Base-by-base conservation (phyloP, 2,329 filamentous ascomycete genomes). In the Akanthomyces uredinophilus region DNA sequence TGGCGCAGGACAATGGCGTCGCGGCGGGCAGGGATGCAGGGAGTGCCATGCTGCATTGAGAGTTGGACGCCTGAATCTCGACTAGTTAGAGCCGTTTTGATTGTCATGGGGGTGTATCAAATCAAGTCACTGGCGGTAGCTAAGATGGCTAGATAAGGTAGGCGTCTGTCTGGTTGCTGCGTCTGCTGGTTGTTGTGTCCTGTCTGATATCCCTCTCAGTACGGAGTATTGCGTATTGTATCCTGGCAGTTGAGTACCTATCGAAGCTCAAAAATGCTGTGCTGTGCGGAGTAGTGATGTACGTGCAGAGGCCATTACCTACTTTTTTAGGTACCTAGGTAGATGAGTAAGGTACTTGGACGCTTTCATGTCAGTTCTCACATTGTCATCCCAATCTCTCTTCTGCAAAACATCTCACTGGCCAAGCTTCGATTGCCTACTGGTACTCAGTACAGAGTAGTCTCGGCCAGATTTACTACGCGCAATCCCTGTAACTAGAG, bases 381-480 rank as follows among this genome's bases (percentile, higher is more conserved):
- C 39, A 29, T 54, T 53, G 14, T 5, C 37, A n/a, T 43, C 13
- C 11, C 27, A 44, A 56, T 46, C 24, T 44, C 24, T 20, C 27
- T 44, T 46, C 41, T 56, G 41, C 53, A 56, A 56, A 46, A 46
- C 53, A 56, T 46, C n/a, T 46, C 24, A 39, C 39, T 55, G 46
- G 39, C 39, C 53, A 35, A 22, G 52, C 18, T 16, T 14, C 52
- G 22, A 54, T 41, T 54, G 20, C 51, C 32, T 13, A n/a, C n/a
- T n/a, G n/a, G n/a, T n/a, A n/a, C n/a, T n/a, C n/a, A n/a, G n/a
- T n/a, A n/a, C n/a, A n/a, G n/a, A n/a, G n/a, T n/a, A 35, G 32
- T 8, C 32, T 8, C 7, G 32, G 11, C 27, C 27, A 37, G 8
- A 37, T 37, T 37, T 10, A 11, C 32, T 10, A 11, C 8, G 11